phyloP scores from a whole-genome alignment of 2,329 filamentous ascomycete species.

The Trichoderma sp. region DNA sequence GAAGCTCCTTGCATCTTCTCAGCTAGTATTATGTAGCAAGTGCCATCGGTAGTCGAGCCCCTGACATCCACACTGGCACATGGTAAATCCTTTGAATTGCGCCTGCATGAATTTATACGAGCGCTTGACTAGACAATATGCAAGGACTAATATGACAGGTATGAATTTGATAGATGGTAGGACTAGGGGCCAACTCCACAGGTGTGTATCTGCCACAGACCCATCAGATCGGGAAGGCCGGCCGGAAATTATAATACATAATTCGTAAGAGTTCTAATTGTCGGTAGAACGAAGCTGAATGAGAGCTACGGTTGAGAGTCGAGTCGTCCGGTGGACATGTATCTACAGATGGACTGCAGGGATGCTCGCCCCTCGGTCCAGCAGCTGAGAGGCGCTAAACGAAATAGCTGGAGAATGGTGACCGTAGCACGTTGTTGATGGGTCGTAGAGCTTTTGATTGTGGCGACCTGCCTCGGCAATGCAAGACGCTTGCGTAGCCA shows the following conservation, averaged over 20 bases:
- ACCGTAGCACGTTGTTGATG: not conserved
- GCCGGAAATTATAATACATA: not conserved
- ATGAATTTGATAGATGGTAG: not conserved
- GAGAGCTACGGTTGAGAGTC: not conserved
- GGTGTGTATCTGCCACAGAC: not conserved
- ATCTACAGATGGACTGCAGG: conserved; percentile 16
- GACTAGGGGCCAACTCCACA: conserved; percentile 8
- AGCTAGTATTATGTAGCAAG: not conserved
- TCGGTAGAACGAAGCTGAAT: not conserved
- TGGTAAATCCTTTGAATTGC: not conserved
- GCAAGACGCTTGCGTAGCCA: not conserved
- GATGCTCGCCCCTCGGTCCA: not conserved
- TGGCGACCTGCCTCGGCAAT: not conserved
- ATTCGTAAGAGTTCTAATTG: not conserved
- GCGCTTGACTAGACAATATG: not conserved
- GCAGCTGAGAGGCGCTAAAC: conserved; percentile 9
- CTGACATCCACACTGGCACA: not conserved
- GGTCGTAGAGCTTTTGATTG: not conserved
- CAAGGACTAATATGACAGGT: no score
- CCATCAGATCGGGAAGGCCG: not conserved
- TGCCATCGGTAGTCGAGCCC: conserved; percentile 6
- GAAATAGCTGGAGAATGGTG: not conserved
- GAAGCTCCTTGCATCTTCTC: not conserved
- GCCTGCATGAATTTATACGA: not conserved
- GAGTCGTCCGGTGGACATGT: not conserved